Percentiles rank a stretch among this genome's conserved stretches.
These are phyloP conservation scores for barley (Hordeum vulgare) DNA, from an alignment of 176 grass and related monocot genomes.

Conservation along the genomic window MorexV3_pseudomolecules_assembly NC_058519.1:128296049-128296548, in stretches of 20 bases:
- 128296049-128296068: constrained; percentile 1
- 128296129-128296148: constrained; percentile 14
- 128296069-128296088: constrained; percentile 24
- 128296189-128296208: background rate
- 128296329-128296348: background rate
- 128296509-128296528: constrained; percentile 17
- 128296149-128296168: background rate
- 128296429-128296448: background rate
- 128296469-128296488: constrained; percentile 27
- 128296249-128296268: background rate
- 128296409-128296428: background rate
- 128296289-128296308: no score
- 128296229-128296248: background rate
- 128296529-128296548: constrained; percentile 25
- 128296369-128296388: background rate
- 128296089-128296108: background rate
- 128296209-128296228: background rate
- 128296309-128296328: constrained; percentile 24
- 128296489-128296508: background rate
- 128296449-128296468: background rate
- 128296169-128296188: background rate
- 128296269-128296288: constrained; percentile 28
- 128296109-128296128: background rate
- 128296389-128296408: constrained; percentile 7
- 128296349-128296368: background rate